Evolutionary conservation across 225 moss, liverwort and hornwort species (phyloP), one percentile per base, ranked within the genome.

Genomic region (Takakia lepidozioides): DNA sequence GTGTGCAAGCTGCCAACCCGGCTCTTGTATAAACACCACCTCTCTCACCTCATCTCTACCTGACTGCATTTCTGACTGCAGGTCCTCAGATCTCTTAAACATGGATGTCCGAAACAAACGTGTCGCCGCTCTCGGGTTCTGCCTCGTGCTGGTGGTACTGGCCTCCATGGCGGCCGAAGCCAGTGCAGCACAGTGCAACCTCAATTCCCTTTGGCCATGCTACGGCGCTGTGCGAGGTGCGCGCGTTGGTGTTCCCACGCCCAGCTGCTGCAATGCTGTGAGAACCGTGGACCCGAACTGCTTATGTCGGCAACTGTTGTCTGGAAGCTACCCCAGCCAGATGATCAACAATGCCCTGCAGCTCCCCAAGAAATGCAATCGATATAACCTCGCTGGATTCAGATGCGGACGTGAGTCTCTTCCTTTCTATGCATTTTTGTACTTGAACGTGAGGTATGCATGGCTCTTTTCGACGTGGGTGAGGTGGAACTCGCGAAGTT

Each of bases 311-410:
- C 64, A 70, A 53, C 58, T 70, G 43, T 44, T 64, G 27, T 17
- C 55, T 0, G 10, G 52, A 25, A 48, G 53, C 0, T 70, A 52
- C 13, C 64, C 59, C 13, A 35, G 49, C 25, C 50, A 59, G 43
- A 49, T 70, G 86, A 49, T 82, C 18, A 69, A 61, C 25, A 52
- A 43, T 41, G 78, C 60, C 26, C 63, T 61, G 67, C 55, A 21
- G 63, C 72, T 44, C 69, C 76, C 43, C 66, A 81, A 46, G 61
- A 75, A 66, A 53, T 85, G 54, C 61, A 70, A 29, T 25, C 78
- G 38, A 1, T 51, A 19, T 25, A 46, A 43, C 69, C 75, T 70
- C 28, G 52, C 53, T 26, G 70, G 70, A 29, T 64, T 51, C 39
- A 59, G 48, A 64, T 64, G 59, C 40, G 70, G 70, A 70, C 15